phyloP scores from a whole-genome alignment of 225 moss, liverwort and hornwort genomes.

The Straminergon stramineum region DNA sequence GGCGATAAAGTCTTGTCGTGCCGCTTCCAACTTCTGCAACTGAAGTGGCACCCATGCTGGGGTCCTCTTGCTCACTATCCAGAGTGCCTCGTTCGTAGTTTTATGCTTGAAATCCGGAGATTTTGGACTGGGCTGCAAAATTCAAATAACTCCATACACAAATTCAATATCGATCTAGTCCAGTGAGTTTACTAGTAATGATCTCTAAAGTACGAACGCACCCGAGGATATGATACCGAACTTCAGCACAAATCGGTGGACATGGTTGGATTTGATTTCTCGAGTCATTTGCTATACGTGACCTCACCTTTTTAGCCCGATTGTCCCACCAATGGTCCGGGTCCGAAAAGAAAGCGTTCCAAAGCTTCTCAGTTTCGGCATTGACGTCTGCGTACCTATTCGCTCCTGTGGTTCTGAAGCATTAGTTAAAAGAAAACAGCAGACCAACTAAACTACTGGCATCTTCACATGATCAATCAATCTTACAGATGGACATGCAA shows the following conservation, averaged over 20 bases:
- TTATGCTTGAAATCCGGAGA: slow-evolving; percentile 92
- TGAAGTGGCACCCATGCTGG: slow-evolving; percentile 79
- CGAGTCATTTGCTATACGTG: not conserved
- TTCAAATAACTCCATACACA: not conserved
- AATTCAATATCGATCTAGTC: not conserved
- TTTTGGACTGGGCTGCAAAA: slow-evolving; percentile 71
- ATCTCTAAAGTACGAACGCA: not conserved
- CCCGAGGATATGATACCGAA: not conserved
- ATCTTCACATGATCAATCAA: not conserved
- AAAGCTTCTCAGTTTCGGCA: slow-evolving; percentile 63
- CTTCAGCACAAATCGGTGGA: not conserved
- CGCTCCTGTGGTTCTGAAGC: slow-evolving; percentile 16
- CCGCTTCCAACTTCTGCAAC: slow-evolving; percentile 50
- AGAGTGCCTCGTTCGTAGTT: slow-evolving; percentile 77
- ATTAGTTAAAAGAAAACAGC: not conserved
- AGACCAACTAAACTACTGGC: not conserved
- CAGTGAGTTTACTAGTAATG: not conserved
- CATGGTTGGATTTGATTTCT: not conserved
- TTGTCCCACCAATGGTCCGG: slow-evolving; percentile 98
- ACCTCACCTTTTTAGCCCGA: slow-evolving; percentile 58
- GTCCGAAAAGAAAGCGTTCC: slow-evolving; percentile 86
- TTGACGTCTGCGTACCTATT: slow-evolving; percentile 21
- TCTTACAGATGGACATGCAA: not conserved
- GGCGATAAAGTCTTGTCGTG: slow-evolving; percentile 26
- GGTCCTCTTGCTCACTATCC: slow-evolving; percentile 65